Percentiles rank a stretch among this genome's conserved stretches.
Evolutionary conservation across 352 stramenopile genomes (phyloP).

Genomic region (Phytophthora sojae): DNA sequence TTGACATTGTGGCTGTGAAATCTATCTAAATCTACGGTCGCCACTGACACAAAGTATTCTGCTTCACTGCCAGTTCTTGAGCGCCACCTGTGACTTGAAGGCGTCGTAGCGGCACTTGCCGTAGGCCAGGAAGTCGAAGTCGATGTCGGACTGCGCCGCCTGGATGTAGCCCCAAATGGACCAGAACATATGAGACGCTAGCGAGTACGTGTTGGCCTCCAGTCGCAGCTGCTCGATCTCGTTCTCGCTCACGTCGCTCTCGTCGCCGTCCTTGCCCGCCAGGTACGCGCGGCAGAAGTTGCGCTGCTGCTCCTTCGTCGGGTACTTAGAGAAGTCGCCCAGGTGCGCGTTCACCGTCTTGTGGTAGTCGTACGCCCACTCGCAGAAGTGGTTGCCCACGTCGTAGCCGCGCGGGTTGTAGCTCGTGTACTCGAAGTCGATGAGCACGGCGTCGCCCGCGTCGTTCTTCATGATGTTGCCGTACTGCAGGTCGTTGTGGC

Average conservation of each 20-base stretch:
- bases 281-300: constrained; percentile 79
- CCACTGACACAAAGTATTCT: too few relatives aligned
- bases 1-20: too few relatives aligned
- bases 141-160: constrained; percentile 87
- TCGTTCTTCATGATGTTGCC: constrained; percentile 92
- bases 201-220: constrained; percentile 86
- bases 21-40: too few relatives aligned
- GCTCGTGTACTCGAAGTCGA: constrained; percentile 95
- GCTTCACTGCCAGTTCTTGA: constrained; percentile 60
- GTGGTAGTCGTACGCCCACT: constrained; percentile 88
- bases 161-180: constrained; percentile 93
- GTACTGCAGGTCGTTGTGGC: constrained; percentile 94
- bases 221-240: constrained; percentile 67
- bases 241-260: constrained; percentile 49
- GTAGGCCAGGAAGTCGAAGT: constrained; percentile 94
- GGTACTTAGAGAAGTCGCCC: constrained; percentile 81
- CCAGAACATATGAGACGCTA: constrained; percentile 93
- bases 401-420: constrained; percentile 94
- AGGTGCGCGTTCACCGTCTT: constrained; percentile 84
- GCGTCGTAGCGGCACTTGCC: constrained; percentile 74
- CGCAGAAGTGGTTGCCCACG: constrained; percentile 94
- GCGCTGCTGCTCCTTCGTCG: constrained; percentile 67
- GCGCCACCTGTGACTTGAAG: constrained; percentile 68
- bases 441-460: constrained; percentile 75
- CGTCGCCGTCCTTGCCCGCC: constrained; percentile 49